phyloP scores from a whole-genome alignment of 805 yeast species.

The Jamesozyma piceae region DNA sequence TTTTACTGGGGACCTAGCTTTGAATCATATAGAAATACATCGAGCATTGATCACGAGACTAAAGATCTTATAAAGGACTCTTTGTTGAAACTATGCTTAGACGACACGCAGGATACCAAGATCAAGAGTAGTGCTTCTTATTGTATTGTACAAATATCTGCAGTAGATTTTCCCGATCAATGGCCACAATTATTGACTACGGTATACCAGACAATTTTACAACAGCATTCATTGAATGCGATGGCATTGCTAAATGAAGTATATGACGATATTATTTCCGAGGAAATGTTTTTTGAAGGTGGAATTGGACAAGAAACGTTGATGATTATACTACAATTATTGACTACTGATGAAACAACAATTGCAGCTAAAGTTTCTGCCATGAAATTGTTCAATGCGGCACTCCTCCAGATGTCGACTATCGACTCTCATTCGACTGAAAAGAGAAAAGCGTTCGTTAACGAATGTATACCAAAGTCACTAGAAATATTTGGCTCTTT shows the following conservation, averaged over 20 bases:
- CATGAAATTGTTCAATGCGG: conserved; percentile 43
- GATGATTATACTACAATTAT: conserved; percentile 38
- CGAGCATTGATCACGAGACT: conserved; percentile 39
- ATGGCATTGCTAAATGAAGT: conserved; percentile 60
- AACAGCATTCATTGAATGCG: conserved; percentile 38
- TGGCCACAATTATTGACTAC: conserved; percentile 67
- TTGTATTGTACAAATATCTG: conserved; percentile 74
- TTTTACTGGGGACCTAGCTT: conserved; percentile 79
- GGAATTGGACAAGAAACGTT: conserved; percentile 53
- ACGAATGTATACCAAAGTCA: conserved; percentile 13
- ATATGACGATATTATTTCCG: conserved; percentile 77
- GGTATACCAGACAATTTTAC: conserved; percentile 37
- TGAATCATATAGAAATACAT: conserved; percentile 60
- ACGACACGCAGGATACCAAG: conserved; percentile 44
- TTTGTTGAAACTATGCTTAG: conserved; percentile 39
- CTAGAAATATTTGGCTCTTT: conserved; percentile 9
- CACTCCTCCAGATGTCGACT: conserved; percentile 42
- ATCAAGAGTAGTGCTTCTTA: conserved; percentile 60
- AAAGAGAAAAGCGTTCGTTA: conserved; percentile 15
- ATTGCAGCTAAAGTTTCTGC: conserved; percentile 39
- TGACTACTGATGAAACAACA: conserved; percentile 21
- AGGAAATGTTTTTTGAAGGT: conserved; percentile 74
- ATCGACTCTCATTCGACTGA: conserved; percentile 10
- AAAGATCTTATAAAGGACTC: conserved; percentile 44
- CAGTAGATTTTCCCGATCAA: conserved; percentile 88